phyloP scores from a whole-genome alignment of 2,329 filamentous ascomycete genomes.

The Zymoseptoria brevis region DNA sequence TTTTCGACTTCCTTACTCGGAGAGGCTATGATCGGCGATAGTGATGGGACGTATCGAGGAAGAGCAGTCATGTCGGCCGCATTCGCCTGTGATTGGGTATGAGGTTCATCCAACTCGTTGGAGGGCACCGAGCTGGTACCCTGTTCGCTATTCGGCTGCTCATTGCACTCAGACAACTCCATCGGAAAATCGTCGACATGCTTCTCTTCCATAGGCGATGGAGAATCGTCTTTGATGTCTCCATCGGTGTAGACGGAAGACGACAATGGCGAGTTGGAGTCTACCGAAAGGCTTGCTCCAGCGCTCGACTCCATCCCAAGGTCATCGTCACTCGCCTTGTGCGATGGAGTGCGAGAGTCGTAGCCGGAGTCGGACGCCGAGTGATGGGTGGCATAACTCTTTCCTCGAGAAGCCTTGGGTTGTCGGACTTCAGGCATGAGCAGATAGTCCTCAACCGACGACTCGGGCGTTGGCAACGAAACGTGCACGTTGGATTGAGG shows the following conservation, averaged over 20 bases:
- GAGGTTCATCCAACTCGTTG: neutral
- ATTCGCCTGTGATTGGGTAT: neutral
- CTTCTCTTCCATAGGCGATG: constrained; percentile 6
- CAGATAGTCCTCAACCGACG: too few species aligned
- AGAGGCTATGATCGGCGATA: neutral
- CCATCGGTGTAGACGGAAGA: neutral
- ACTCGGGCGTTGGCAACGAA: too few species aligned
- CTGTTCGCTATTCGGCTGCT: constrained; percentile 13
- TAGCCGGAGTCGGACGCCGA: constrained; percentile 26
- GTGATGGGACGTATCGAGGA: neutral
- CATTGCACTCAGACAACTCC: constrained; percentile 7
- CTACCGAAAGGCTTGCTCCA: neutral
- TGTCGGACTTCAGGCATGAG: neutral
- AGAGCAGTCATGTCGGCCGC: neutral
- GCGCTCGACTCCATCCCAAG: neutral
- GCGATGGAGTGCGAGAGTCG: constrained; percentile 21
- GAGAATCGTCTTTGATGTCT: constrained; percentile 6
- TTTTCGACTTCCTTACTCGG: constrained; percentile 2
- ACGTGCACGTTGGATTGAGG: neutral
- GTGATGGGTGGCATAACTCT: constrained; percentile 5
- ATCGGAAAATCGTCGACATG: constrained; percentile 10
- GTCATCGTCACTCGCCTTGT: constrained; percentile 18
- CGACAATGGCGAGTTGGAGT: neutral
- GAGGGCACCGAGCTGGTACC: constrained; percentile 1
- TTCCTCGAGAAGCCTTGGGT: neutral